Evolutionary conservation across 2,329 filamentous ascomycete genomes (phyloP).

Genomic region (Colletotrichum lupini): DNA sequence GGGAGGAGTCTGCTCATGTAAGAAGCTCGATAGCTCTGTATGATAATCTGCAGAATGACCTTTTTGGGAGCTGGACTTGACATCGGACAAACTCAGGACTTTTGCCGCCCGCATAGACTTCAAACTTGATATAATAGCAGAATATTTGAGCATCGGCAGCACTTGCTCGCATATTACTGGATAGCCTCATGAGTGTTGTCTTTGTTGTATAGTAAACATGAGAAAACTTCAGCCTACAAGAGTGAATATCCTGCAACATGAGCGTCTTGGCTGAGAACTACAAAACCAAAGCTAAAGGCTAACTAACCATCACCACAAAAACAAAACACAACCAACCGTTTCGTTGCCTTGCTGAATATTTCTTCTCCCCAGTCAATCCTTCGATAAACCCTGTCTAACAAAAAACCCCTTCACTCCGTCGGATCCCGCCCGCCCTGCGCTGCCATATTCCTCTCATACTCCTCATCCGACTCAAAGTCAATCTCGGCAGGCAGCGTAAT

Average conservation of each 20-base stretch:
- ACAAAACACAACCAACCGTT: background rate
- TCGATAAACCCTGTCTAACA: too few species aligned
- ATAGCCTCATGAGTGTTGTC: too few species aligned
- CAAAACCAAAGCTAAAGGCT: background rate
- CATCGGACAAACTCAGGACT: too few species aligned
- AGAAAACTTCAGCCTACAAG: background rate
- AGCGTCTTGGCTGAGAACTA: background rate
- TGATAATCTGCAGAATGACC: background rate
- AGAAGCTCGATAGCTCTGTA: background rate
- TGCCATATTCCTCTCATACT: conserved; percentile 50
- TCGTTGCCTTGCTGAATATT: too few species aligned
- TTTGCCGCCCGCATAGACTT: too few species aligned
- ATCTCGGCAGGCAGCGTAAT: conserved; percentile 64
- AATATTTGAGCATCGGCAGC: too few species aligned
- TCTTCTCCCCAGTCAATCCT: too few species aligned
- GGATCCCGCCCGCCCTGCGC: conserved; percentile 12
- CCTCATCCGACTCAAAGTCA: conserved; percentile 58
- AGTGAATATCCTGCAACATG: background rate
- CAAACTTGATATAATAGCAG: too few species aligned
- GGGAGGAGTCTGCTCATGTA: background rate
- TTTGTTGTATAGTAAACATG: background rate
- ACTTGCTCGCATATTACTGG: too few species aligned
- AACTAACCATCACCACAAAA: too few species aligned
- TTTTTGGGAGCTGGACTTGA: fast-evolving
- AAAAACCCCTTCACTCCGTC: background rate